Conservation (phyloP, 176 grass and related monocot genomes). For the Rhipidocladum racemiflorum region DNA sequence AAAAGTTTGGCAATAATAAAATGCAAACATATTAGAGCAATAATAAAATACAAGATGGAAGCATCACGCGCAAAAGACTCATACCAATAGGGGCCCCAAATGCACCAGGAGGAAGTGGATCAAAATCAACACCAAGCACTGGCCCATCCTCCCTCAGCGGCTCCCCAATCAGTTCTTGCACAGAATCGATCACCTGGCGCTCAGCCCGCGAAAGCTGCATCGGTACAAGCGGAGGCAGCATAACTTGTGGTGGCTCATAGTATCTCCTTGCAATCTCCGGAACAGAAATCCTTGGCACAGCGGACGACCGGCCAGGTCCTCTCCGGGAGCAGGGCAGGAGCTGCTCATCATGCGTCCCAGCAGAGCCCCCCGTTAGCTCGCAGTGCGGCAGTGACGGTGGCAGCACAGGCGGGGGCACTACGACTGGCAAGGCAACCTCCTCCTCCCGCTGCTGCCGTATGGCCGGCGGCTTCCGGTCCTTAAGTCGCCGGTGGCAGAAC, state of each 20-base stretch:
- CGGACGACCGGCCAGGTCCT: conserved; percentile 40
- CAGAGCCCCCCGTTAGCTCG: conserved; percentile 29
- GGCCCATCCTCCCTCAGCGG: conserved; percentile 83
- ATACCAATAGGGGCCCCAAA: conserved; percentile 90
- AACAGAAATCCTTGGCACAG: conserved; percentile 67
- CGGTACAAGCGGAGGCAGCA: conserved; percentile 30
- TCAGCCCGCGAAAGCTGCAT: conserved; percentile 44
- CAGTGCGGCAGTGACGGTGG: conserved; percentile 39
- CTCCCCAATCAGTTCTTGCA: conserved; percentile 66
- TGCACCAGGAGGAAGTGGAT: conserved; percentile 82
- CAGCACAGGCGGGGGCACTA: conserved; percentile 33
- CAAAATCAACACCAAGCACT: conserved; percentile 73
- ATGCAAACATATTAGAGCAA: not conserved
- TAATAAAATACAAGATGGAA: not conserved
- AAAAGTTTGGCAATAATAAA: not conserved
- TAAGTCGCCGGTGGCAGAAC: conserved; percentile 92
- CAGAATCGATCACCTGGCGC: conserved; percentile 30
- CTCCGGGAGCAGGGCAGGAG: conserved; percentile 31
- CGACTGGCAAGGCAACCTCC: conserved; percentile 33
- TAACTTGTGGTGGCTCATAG: conserved; percentile 53
- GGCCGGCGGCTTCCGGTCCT: conserved; percentile 62
- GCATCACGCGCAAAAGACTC: not conserved
- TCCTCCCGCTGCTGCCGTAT: conserved; percentile 54
- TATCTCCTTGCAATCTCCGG: conserved; percentile 49
- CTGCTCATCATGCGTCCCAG: conserved; percentile 18